Conservation (phyloP, 139 green algal species). For the Trebouxia sp. region DNA sequence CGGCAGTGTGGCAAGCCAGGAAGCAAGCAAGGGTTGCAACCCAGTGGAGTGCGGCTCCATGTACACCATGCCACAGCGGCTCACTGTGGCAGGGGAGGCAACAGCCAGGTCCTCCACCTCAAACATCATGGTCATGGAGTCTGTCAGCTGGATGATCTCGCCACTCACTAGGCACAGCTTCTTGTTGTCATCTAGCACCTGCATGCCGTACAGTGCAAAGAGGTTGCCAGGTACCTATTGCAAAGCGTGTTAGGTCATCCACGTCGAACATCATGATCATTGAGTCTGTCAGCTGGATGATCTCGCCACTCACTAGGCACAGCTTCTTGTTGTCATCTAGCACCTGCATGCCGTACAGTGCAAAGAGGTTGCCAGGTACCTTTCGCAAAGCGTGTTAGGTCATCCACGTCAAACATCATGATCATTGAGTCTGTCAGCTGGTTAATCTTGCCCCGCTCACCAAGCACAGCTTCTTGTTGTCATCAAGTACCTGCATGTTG, state of each 20-base stretch:
- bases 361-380: no score
- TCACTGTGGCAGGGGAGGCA: conserved; percentile 27
- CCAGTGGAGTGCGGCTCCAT: conserved; percentile 75
- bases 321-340: conserved; percentile 33
- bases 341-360: conserved; percentile 35
- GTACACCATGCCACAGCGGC: conserved; percentile 29
- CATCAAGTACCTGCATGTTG: conserved; percentile 34
- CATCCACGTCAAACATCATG: conserved; percentile 31
- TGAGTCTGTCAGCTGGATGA: conserved; percentile 25
- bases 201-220: conserved; percentile 33
- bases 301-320: conserved; percentile 24
- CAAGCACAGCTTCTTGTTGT: conserved; percentile 34
- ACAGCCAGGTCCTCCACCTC: conserved; percentile 31
- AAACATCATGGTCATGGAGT: conserved; percentile 33
- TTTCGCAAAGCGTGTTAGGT: no score
- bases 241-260: no score
- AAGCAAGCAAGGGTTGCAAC: conserved; percentile 64
- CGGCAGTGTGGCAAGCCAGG: conserved; percentile 66
- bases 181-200: conserved; percentile 35
- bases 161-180: conserved; percentile 27
- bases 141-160: conserved; percentile 25
- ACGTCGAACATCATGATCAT: conserved; percentile 35
- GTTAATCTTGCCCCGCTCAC: conserved; percentile 3
- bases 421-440: conserved; percentile 28
- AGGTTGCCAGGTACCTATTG: no score